phyloP scores from a whole-genome alignment of 306 rosid species.

The Castanea sativa region DNA sequence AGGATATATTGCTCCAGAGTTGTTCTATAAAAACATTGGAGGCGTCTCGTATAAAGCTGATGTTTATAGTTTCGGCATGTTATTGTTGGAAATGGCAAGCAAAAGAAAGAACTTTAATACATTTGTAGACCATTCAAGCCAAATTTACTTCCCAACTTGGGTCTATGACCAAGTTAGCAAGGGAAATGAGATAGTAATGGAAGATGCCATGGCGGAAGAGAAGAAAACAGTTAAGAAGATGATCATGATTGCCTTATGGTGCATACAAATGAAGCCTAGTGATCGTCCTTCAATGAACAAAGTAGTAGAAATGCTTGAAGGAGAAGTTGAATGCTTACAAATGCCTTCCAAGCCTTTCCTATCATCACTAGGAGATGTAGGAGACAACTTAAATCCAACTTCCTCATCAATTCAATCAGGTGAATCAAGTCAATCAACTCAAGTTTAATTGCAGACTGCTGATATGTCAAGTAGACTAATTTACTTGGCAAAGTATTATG shows the following conservation, averaged over 20 bases:
- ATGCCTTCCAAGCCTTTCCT: conserved; percentile 35
- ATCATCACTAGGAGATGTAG: conserved; percentile 3
- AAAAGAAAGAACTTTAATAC: too few relatives aligned
- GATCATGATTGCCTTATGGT: conserved; percentile 32
- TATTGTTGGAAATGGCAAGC: too few relatives aligned
- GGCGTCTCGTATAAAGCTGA: too few relatives aligned
- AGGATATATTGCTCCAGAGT: too few relatives aligned
- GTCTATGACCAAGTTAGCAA: background rate
- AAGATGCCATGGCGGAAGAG: conserved; percentile 6
- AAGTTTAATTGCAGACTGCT: too few relatives aligned
- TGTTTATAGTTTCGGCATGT: too few relatives aligned
- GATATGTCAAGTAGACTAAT: too few relatives aligned
- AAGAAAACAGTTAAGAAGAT: conserved; percentile 17
- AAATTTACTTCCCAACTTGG: too few relatives aligned
- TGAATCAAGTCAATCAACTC: background rate
- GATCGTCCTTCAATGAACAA: conserved; percentile 31
- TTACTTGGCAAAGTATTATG: too few relatives aligned
- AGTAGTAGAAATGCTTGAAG: conserved; percentile 36
- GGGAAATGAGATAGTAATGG: background rate
- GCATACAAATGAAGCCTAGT: conserved; percentile 34
- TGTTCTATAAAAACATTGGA: too few relatives aligned
- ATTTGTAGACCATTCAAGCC: too few relatives aligned
- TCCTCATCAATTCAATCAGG: background rate
- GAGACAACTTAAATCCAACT: too few relatives aligned
- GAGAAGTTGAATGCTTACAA: conserved; percentile 3